Evolutionary conservation across 208 protist species (phyloP), one percentile per base, ranked within the genome.

Genomic region (Acanthamoeba castellanii): DNA sequence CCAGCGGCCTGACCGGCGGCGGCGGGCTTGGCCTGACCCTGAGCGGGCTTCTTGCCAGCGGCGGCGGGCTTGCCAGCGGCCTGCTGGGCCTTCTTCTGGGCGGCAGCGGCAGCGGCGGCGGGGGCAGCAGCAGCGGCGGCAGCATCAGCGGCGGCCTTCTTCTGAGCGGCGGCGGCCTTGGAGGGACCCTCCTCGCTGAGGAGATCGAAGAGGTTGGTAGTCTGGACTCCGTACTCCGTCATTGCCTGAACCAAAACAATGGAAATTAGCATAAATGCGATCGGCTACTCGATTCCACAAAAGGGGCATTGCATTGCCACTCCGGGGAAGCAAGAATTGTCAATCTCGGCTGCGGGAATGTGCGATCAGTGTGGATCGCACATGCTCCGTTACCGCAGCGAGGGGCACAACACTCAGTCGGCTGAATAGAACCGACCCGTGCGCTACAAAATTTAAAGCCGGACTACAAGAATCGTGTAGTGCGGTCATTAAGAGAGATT

Each of bases 181-280:
- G 74, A 25, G 9, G n/a, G n/a, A 13, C 25, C 50, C 84, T 64
- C 52, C n/a, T 90, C 84, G 42, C 37, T 64, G 32, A 90, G 57
- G 50, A 90, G 52, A 30, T 90, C 84, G 84, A 70, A 90, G 84
- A 90, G 6, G 84, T 90, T 90, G 84, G 42, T 90, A 47, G 57
- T 90, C 47, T 90, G 84, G 47, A 90, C 84, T 66, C 84, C 84
- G 84, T 90, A 90, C 52, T 90, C 84, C 32, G 84, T 68, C 50
- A 64, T 84, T n/a, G 74, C 22, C 61, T 68, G 8, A 22, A 22
- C 0, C 25, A 30, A 68, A 68, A 0, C 1, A 13, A 68, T 9
- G 5, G 7, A 47, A 47, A 47, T 47, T 47, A 47, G 42, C 42
- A 47, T 2, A 47, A 11, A 11, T 47, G 7, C 42, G 42, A 47